Evolutionary conservation across 257 asterid genomes (phyloP), one percentile per base, ranked within the genome.

Genomic region (Vinca minor): DNA sequence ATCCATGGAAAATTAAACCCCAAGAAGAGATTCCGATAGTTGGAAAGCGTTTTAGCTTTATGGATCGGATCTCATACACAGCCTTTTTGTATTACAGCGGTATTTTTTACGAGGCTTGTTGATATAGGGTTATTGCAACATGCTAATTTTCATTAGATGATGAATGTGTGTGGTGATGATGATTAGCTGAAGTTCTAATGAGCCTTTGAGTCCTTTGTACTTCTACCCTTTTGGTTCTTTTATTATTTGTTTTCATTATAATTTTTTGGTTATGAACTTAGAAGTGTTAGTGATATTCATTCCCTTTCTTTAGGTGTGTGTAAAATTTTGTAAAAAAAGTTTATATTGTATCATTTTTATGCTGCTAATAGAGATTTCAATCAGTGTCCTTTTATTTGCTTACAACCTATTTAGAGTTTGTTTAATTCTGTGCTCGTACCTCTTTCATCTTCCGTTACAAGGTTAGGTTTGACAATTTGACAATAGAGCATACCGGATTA

Each of bases 1-100:
- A 2, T 75, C 97, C 3, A 61, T 29, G 14, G 96, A 91, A 66
- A 74, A 76, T 74, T 84, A 83, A 77, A 83, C 91, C 38, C 81
- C 96, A 3, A 80, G 78, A 73, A 88, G 70, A 71, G 94, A 86
- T 65, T 79, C 89, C 11, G 94, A 86, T 72, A 74, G 80, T 71
- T 88, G 95, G 96, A 91, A 78, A 79, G 95, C 98, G 28, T 91
- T 86, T 76, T 91, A 85, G 80, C 47, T 9, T 13, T 25, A 23
- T 23, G 8, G 52, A 31, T 20, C 6, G n/a, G 26, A 59, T 65
- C 42, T 36, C 38, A 47, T 64, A 47, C 36, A 28, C 60, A 45
- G 66, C 54, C 63, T 5, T 25, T 15, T 62, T 20, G 29, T 47
- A 38, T 59, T 26, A 66, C 57, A n/a, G 39, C 35, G 42, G 63